Base-by-base conservation (phyloP, 78 protist species). In the Chrysochromulina tobinii region DNA sequence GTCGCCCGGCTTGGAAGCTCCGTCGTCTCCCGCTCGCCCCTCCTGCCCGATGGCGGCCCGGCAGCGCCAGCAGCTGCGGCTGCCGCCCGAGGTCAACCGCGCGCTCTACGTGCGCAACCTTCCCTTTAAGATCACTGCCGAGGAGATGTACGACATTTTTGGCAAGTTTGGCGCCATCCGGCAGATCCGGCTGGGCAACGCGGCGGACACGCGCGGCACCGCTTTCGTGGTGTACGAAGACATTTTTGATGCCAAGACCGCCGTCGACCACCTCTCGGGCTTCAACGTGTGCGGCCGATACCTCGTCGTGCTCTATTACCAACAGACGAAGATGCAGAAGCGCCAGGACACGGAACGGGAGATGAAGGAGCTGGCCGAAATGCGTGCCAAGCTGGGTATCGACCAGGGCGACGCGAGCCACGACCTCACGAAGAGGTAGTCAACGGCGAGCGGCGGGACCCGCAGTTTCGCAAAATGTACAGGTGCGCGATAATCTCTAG, bases 201-300 rank as follows among this genome's bases (percentile, higher is more conserved):
- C 95, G 55, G 54, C 75, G 1, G 99, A 97, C 12, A 98, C 99
- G 3, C 81, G 73, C 20, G 99, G 99, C 11, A 97, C 98, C 0
- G 99, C 99, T 1, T 98, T 96, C 84, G 99, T 98, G 3, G 98
- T 98, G 27, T 98, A 95, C 72, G 99, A 98, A 54, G 99, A 98
- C 88, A 97, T 98, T 9, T 97, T 90, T 89, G 99, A 98, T 55
- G 99, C 99, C 17, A 98, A 97, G 93, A 95, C 91, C 72, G 99
- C 99, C 48, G 92, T 95, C 85, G 99, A 98, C n/a, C 96, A 97
- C 87, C 75, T 98, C 58, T 89, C 96, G 9, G 99, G 99, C 67
- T 98, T 97, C 93, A 97, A 96, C 95, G 97, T 98, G 25, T 55
- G 61, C 55, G 96, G 96, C 38, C 92, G 99, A 50, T 98, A 96